phyloP scores from a whole-genome alignment of 1,139 yeast species.

The Blastobotrys persicus region DNA sequence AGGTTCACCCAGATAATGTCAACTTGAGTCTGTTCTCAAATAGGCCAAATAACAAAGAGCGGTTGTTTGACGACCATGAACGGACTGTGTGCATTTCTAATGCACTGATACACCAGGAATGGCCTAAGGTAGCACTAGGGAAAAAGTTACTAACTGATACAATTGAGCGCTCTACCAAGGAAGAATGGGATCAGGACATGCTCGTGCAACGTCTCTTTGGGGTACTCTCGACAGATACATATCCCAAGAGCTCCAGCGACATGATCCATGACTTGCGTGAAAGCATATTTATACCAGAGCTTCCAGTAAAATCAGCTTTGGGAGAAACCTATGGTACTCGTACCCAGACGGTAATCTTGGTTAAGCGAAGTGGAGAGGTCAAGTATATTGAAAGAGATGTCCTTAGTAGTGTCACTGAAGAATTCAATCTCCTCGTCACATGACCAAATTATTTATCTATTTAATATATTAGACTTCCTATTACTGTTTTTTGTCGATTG shows the following conservation, averaged over 20 bases:
- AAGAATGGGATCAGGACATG: constrained; percentile 39
- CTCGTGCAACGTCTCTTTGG: constrained; percentile 53
- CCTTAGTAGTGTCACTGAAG: constrained; percentile 17
- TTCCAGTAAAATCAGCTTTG: constrained; percentile 41
- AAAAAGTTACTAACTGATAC: constrained; percentile 43
- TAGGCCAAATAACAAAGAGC: constrained; percentile 22
- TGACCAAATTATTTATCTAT: too few species aligned
- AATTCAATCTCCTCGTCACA: constrained; percentile 12
- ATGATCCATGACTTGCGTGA: constrained; percentile 42
- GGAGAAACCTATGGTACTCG: constrained; percentile 68
- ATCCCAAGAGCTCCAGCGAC: constrained; percentile 30
- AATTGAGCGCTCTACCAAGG: constrained; percentile 36
- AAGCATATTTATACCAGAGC: constrained; percentile 64
- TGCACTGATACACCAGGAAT: constrained; percentile 58
- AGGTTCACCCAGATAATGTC: constrained; percentile 19
- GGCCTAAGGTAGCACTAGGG: constrained; percentile 70
- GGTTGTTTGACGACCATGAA: constrained; percentile 15
- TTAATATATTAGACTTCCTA: too few species aligned
- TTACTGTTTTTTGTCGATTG: too few species aligned
- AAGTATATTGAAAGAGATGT: constrained; percentile 45
- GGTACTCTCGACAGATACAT: constrained; percentile 51
- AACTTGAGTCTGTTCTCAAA: constrained; percentile 11
- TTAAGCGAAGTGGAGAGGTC: constrained; percentile 50
- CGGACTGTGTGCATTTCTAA: constrained; percentile 60
- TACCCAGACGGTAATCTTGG: constrained; percentile 76